A percentile compares a stretch with the other conserved stretches of the same genome.
phyloP scores from a whole-genome alignment of 2,329 filamentous ascomycete genomes.

The Epichloe amarillans region DNA sequence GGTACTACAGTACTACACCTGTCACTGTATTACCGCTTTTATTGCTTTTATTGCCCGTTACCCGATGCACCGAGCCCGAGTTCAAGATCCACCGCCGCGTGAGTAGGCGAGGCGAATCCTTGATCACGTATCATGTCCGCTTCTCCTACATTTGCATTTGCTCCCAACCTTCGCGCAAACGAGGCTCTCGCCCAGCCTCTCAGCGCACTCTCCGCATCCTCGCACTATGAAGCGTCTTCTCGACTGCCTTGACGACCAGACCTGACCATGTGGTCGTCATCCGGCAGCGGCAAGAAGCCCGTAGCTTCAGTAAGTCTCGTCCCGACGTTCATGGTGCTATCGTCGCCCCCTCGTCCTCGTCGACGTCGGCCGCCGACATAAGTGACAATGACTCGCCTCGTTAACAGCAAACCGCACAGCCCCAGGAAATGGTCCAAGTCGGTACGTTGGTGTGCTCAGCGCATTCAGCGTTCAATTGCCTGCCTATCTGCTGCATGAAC shows the following conservation, averaged over 20 bases:
- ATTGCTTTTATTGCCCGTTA: too few species aligned
- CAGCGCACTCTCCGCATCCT: constrained; percentile 8
- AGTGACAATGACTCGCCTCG: constrained; percentile 6
- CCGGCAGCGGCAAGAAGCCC: constrained; percentile 54
- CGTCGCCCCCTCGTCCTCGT: neutral
- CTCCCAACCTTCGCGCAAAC: constrained; percentile 4
- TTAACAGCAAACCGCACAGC: constrained; percentile 26
- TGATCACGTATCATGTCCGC: neutral
- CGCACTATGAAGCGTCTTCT: constrained; percentile 19
- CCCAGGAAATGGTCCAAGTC: constrained; percentile 98
- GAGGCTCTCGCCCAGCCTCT: constrained; percentile 13
- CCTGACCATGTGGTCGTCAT: constrained; percentile 49
- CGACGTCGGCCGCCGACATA: neutral
- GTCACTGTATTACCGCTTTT: too few species aligned
- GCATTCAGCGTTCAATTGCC: neutral
- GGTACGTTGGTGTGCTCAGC: constrained; percentile 43
- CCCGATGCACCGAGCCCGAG: neutral
- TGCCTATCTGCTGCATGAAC: neutral
- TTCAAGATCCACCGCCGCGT: neutral
- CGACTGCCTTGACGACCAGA: constrained; percentile 14
- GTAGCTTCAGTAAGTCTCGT: constrained; percentile 49
- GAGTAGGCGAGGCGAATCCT: neutral
- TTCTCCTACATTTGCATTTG: neutral
- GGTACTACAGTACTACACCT: too few species aligned
- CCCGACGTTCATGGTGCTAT: neutral